Percentiles rank a stretch among this genome's conserved stretches.
These are phyloP conservation scores for Chlamydomonas urium DNA, from an alignment of 139 green algal species.

Conservation along the genomic window DNA sequence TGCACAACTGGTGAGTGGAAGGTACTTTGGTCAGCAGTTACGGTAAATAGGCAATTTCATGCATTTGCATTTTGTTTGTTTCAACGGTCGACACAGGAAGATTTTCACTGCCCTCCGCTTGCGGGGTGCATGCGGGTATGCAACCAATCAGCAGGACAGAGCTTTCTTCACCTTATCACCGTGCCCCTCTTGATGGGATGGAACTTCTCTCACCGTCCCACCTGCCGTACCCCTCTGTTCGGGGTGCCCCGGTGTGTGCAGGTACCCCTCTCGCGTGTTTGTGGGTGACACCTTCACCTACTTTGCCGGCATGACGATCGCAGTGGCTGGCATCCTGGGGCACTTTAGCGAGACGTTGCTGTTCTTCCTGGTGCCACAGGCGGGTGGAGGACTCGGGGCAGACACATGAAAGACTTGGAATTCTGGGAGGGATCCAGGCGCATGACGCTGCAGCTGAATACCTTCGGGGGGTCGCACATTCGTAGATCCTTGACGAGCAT, in stretches of 20 bases:
- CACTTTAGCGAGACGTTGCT: constrained; percentile 97
- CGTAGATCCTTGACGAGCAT: too few species aligned
- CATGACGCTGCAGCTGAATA: background rate
- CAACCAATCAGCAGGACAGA: too few species aligned
- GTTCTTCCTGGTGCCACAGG: constrained; percentile 92
- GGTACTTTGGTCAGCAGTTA: too few species aligned
- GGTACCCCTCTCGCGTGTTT: constrained; percentile 70
- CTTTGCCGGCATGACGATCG: constrained; percentile 98
- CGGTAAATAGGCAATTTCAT: too few species aligned
- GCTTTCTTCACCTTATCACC: too few species aligned
- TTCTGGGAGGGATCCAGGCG: background rate
- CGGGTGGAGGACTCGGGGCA: too few species aligned
- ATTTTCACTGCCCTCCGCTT: too few species aligned
- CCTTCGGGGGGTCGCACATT: background rate
- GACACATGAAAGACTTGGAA: constrained; percentile 28
- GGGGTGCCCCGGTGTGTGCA: background rate
- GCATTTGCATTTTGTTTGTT: too few species aligned
- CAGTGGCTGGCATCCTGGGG: constrained; percentile 93
- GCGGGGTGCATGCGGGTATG: too few species aligned
- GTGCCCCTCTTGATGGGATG: too few species aligned
- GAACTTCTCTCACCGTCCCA: too few species aligned
- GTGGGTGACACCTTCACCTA: constrained; percentile 99
- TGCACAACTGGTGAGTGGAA: constrained; percentile 81
- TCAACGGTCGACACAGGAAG: too few species aligned
- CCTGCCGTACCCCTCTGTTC: background rate